Evolutionary conservation across 2,329 filamentous ascomycete species (phyloP).

Genomic region (Emericellopsis cladophorae): DNA sequence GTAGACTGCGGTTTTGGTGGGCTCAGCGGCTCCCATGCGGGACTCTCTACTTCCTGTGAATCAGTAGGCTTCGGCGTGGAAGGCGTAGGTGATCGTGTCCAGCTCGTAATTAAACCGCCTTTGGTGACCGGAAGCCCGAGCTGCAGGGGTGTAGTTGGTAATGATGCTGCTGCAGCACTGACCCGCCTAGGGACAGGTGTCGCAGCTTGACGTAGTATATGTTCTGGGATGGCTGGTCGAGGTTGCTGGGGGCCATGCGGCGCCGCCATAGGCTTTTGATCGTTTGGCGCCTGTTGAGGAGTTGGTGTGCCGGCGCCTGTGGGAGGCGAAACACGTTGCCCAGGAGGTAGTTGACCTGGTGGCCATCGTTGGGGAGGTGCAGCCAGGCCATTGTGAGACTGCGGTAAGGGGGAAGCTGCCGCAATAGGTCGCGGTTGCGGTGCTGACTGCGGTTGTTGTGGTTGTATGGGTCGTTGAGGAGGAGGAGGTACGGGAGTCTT

Average conservation of each 20-base stretch:
- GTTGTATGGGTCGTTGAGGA: conserved; percentile 18
- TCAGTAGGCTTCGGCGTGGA: conserved; percentile 36
- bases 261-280: conserved; percentile 14
- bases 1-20: conserved; percentile 27
- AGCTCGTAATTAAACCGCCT: conserved; percentile 39
- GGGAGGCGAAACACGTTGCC: conserved; percentile 5
- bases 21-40: conserved; percentile 46
- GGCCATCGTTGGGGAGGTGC: conserved; percentile 20
- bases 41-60: conserved; percentile 27
- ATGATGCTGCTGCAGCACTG: conserved; percentile 15
- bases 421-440: conserved; percentile 15
- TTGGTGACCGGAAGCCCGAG: conserved; percentile 9
- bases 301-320: not conserved
- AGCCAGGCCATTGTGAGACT: conserved; percentile 6
- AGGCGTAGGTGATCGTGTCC: conserved; percentile 42
- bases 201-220: conserved; percentile 25
- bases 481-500: conserved; percentile 20
- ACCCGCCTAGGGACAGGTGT: conserved; percentile 16
- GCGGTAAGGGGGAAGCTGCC: conserved; percentile 14
- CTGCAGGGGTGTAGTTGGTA: conserved; percentile 23
- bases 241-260: conserved; percentile 18
- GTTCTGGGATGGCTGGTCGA: conserved; percentile 24
- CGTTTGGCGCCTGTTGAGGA: conserved; percentile 8
- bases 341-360: conserved; percentile 14
- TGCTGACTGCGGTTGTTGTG: conserved; percentile 13